A percentile compares a stretch with the other conserved stretches of the same genome.
phyloP scores from a whole-genome alignment of 2,329 filamentous ascomycete species.

The Chaetomium sp. region DNA sequence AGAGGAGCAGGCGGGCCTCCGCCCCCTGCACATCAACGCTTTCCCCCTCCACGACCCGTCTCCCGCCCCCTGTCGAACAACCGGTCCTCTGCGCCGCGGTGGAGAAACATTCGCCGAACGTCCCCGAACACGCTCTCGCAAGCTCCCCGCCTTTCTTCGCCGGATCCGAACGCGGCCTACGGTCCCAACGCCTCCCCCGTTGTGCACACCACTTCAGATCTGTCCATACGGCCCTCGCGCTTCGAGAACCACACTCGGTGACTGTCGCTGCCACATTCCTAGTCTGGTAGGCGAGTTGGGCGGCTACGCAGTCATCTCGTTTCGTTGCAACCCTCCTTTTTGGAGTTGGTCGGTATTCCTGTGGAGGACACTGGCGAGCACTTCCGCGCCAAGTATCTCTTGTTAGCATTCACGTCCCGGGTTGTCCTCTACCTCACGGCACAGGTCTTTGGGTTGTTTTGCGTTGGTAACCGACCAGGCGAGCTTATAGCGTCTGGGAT shows the following conservation, averaged over 20 bases:
- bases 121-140: not conserved
- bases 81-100: not conserved
- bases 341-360: not conserved
- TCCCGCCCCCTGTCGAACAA: slow-evolving; percentile 9
- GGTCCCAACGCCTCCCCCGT: not conserved
- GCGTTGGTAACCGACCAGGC: too few relatives aligned
- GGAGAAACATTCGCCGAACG: not conserved
- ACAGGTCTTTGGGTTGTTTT: too few relatives aligned
- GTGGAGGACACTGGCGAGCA: not conserved
- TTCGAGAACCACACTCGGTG: not conserved
- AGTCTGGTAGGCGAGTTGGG: not conserved
- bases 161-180: not conserved
- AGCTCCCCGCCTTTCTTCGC: not conserved
- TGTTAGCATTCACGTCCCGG: too few relatives aligned
- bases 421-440: too few relatives aligned
- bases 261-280: not conserved
- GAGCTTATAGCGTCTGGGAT: too few relatives aligned
- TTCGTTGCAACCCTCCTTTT: slow-evolving; percentile 16
- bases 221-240: slow-evolving; percentile 8
- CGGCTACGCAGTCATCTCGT: slow-evolving; percentile 14
- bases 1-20: slow-evolving; percentile 19
- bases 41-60: slow-evolving; percentile 9
- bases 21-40: slow-evolving; percentile 30
- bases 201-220: not conserved
- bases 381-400: too few relatives aligned